A percentile compares a stretch with the other conserved stretches of the same genome.
Evolutionary conservation across 2,329 filamentous ascomycete species (phyloP).

Genomic region (Trichoderma hamatum): DNA sequence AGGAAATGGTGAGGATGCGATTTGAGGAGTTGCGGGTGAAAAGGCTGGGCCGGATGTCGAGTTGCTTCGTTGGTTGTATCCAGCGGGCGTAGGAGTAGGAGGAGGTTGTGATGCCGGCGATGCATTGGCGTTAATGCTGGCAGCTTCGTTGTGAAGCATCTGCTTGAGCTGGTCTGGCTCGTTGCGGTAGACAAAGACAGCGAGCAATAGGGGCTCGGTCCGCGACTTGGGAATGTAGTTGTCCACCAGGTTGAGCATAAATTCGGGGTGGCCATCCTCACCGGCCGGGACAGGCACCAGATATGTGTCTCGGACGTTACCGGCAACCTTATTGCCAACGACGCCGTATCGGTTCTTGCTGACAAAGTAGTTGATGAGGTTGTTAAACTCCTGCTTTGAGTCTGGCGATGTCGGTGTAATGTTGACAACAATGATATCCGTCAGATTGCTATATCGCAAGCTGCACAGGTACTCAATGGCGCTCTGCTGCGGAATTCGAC

Average conservation of each 20-base stretch:
- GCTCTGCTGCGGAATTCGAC: conserved; percentile 77
- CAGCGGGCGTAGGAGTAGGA: conserved; percentile 39
- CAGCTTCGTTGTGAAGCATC: conserved; percentile 31
- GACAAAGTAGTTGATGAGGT: conserved; percentile 85
- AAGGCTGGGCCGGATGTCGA: conserved; percentile 56
- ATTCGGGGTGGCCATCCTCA: conserved; percentile 73
- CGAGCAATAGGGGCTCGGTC: conserved; percentile 75
- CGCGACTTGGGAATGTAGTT: conserved; percentile 74
- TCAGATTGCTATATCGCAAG: conserved; percentile 77
- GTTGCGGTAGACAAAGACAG: conserved; percentile 82
- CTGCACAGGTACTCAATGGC: conserved; percentile 91
- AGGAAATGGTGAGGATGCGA: conserved; percentile 40
- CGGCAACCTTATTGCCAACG: conserved; percentile 72
- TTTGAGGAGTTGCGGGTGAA: conserved; percentile 55
- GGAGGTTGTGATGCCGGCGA: conserved; percentile 19
- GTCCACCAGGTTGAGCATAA: conserved; percentile 85
- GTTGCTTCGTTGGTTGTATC: conserved; percentile 47
- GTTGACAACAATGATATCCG: conserved; percentile 81
- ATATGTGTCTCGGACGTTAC: conserved; percentile 86
- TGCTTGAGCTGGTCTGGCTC: conserved; percentile 47
- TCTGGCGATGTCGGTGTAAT: conserved; percentile 66
- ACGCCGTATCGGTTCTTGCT: conserved; percentile 85
- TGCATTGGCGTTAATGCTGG: neutral
- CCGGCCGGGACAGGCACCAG: conserved; percentile 82
- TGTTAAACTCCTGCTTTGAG: conserved; percentile 66